Base-by-base conservation (phyloP, 2,329 filamentous ascomycete genomes). In the Celoporthe dispersa region DNA sequence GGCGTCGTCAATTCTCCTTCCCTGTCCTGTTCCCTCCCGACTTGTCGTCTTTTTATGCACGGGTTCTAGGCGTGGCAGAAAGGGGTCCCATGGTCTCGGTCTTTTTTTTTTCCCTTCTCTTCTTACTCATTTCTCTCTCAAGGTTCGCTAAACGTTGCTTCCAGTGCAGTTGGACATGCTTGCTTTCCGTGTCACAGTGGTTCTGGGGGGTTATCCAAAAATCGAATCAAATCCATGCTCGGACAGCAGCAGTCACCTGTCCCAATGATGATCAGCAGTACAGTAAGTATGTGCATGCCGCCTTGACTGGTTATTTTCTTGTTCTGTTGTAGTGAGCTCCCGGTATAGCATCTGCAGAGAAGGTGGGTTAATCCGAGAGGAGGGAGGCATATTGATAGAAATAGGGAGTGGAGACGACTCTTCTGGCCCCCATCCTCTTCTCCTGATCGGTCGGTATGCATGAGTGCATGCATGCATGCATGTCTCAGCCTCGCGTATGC, bases 151-250 rank as follows among this genome's bases (percentile, higher is more conserved):
- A 31, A 12, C 2, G 14, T 33, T 59, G 55, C 31, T 33, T 8
- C 39, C 14, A 4, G 39, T 28, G n/a, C n/a, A 5, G 25, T 16
- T 33, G 12, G 31, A 22, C 25, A 25, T 28, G 33, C 5, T 31
- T 12, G 33, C 19, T 22, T 35, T 31, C 2, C 5, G 28, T 59
- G 55, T 59, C 25, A 33, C 19, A 33, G 31, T 28, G 16, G 55
- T 33, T 16, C 25, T 33, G n/a, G 55, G 31, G 55, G 31, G 55
- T 22, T 7, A 16, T 33, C 12, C 16, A 33, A 33, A n/a, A n/a
- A n/a, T n/a, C n/a, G n/a, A 59, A 31, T 59, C 55, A 33, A 59
- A 33, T 59, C 25, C 19, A 59, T 59, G 28, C 55, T 59, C 28
- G 25, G 55, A 39, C 37, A 39, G 37, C 12, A 14, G 11, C n/a